Conservation (phyloP, 805 yeast genomes). For the Schizosaccharomyces octosporus region DNA sequence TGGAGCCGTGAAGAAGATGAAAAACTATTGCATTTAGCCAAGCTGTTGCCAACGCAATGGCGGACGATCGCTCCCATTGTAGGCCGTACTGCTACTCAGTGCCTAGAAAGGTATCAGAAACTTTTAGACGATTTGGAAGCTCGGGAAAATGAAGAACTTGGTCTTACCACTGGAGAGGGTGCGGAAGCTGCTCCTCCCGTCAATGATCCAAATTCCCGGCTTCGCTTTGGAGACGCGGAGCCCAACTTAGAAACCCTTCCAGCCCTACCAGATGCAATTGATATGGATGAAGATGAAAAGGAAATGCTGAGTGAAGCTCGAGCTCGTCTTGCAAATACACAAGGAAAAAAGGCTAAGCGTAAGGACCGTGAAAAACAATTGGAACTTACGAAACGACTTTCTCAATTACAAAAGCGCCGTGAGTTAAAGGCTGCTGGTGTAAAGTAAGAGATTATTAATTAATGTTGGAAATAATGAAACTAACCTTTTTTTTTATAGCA, state of each 20-base stretch:
- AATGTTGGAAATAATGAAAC: constrained; percentile 13
- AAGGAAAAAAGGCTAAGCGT: constrained; percentile 82
- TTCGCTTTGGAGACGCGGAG: constrained; percentile 33
- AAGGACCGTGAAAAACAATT: constrained; percentile 66
- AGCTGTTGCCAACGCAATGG: constrained; percentile 79
- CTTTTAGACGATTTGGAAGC: constrained; percentile 30
- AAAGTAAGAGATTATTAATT: constrained; percentile 3
- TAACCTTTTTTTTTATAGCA: constrained; percentile 4
- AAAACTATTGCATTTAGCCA: constrained; percentile 37
- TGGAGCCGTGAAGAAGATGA: constrained; percentile 67
- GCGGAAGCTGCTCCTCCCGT: constrained; percentile 24
- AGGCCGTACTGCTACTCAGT: constrained; percentile 67
- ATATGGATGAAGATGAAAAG: constrained; percentile 62
- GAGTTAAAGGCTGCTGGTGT: constrained; percentile 59
- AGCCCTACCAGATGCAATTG: constrained; percentile 58
- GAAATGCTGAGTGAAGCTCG: constrained; percentile 91
- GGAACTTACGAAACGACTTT: constrained; percentile 51
- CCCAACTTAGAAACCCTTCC: constrained; percentile 50
- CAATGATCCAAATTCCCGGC: constrained; percentile 11
- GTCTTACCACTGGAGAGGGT: constrained; percentile 25
- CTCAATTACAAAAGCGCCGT: constrained; percentile 53
- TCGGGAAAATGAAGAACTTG: constrained; percentile 15
- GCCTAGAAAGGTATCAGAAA: constrained; percentile 62
- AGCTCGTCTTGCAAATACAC: constrained; percentile 74
- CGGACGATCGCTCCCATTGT: constrained; percentile 59